Base-by-base conservation (phyloP, 2,329 filamentous ascomycete species). In the Cladosporium austrohemisphaericum region DNA sequence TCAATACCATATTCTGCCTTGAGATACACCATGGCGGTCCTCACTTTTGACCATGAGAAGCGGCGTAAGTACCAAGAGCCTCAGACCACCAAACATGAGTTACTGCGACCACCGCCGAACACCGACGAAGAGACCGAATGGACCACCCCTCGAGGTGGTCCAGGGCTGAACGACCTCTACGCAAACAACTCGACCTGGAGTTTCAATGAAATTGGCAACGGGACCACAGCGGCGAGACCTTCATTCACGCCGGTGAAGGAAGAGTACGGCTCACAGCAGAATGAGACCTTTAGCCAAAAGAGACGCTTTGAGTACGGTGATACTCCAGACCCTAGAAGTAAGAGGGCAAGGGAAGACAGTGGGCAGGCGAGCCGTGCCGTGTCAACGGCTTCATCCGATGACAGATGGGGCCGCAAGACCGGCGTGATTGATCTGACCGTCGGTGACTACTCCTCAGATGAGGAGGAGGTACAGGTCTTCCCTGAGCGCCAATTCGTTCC, bases 401-500 rank as follows among this genome's bases (percentile, higher is more conserved):
- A 45, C 19, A 16, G 31, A 16, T 45, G 8, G 16, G 41, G 41
- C 10, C 41, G n/a, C n/a, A 14, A 32, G 6, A 33, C 13, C 4
- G 44, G 33, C 5, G 44, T 47, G 3, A 37, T 47, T 6, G 44
- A 47, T 13, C 44, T 47, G 3, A 47, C 44, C 22, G 14, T 6
- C 4, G 44, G 38, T 4, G 33, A 22, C 13, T 29, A 26, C 26
- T 26, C 25, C 25, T 6, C 6, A 6, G 36, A 38, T 6, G 44
- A 47, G 8, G 25, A 38, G 4, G 33, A 47, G 3, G 23, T 29
- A 1, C 13, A 16, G 8, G 13, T 10, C 4, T 29, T 38, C 13
- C 44, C 44, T 3, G 44, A 38, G 19, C 44, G 44, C 5, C 44
- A 32, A 8, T 47, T 47, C 19, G 44, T 47, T 6, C 44, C 44